Percentiles rank a stretch among this genome's conserved stretches.
Conservation (phyloP, 495 filamentous ascomycete species). For the Aspergillus cristatus region DNA sequence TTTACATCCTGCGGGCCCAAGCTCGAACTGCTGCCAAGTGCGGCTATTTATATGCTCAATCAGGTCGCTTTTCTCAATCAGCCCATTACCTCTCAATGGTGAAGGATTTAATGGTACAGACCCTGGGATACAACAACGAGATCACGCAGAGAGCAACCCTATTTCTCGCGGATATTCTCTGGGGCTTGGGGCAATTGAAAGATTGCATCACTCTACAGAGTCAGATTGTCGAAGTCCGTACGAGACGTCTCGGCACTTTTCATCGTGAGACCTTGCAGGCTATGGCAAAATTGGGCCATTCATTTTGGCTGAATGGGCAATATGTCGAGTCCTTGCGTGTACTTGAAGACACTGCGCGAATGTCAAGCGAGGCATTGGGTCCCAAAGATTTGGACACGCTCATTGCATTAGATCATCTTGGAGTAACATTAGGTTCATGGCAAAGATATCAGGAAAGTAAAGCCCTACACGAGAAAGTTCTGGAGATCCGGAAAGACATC, state of each 20-base stretch:
- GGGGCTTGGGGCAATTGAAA: background rate
- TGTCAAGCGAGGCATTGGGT: background rate
- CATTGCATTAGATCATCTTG: background rate
- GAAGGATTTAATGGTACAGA: background rate
- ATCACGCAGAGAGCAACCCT: background rate
- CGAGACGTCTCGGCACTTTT: background rate
- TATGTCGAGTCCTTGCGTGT: background rate
- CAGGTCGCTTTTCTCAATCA: background rate
- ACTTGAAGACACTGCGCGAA: background rate
- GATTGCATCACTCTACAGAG: background rate
- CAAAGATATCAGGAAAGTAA: background rate
- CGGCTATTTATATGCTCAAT: background rate
- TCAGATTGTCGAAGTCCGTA: background rate
- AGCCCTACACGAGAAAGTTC: background rate
- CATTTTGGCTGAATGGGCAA: background rate
- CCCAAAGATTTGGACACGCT: background rate
- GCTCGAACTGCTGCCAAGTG: background rate
- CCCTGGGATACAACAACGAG: background rate
- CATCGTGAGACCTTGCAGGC: background rate
- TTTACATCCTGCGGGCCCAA: background rate
- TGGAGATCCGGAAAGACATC: background rate
- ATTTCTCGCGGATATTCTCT: background rate
- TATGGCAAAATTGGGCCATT: background rate
- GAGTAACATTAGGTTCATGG: background rate
- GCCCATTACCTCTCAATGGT: background rate